Conservation (phyloP, 208 protist species). For the Trypanosoma theileri region DNA sequence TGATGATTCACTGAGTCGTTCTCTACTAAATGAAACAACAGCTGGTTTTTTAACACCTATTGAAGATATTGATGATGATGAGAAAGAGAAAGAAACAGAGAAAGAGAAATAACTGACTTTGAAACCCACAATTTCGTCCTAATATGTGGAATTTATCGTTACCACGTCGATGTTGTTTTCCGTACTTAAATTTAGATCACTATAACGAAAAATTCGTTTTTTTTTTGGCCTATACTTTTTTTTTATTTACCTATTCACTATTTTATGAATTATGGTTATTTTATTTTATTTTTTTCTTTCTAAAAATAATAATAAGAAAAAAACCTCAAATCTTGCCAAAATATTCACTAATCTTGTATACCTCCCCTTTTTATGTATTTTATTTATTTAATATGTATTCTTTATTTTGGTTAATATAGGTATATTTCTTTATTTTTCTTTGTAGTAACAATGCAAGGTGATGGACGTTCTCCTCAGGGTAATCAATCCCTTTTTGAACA, state of each 20-base stretch:
- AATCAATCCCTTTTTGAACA: slow-evolving; percentile 76
- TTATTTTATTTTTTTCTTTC: slow-evolving; percentile 20
- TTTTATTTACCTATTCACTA: slow-evolving; percentile 7
- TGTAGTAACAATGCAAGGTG: slow-evolving; percentile 20
- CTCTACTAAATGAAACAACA: neutral
- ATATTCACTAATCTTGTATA: neutral
- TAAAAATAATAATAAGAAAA: slow-evolving; percentile 1
- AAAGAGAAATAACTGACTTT: neutral
- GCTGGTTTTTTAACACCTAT: neutral
- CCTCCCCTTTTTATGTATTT: neutral
- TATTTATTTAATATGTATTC: neutral
- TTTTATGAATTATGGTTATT: slow-evolving; percentile 21
- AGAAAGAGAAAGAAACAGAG: neutral
- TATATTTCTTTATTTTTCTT: slow-evolving; percentile 9
- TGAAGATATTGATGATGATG: neutral
- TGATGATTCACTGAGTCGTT: neutral
- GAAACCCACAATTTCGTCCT: too few relatives aligned
- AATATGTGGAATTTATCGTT: too few relatives aligned
- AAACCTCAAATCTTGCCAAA: neutral
- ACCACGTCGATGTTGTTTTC: too few relatives aligned
- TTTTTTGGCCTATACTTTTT: neutral
- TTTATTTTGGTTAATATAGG: slow-evolving; percentile 10
- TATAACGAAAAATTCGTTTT: neutral
- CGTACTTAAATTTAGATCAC: too few relatives aligned
- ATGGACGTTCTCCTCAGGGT: slow-evolving; percentile 17